Evolutionary conservation across 805 yeast genomes (phyloP).

Genomic region (Wickerhamiella azymoides): DNA sequence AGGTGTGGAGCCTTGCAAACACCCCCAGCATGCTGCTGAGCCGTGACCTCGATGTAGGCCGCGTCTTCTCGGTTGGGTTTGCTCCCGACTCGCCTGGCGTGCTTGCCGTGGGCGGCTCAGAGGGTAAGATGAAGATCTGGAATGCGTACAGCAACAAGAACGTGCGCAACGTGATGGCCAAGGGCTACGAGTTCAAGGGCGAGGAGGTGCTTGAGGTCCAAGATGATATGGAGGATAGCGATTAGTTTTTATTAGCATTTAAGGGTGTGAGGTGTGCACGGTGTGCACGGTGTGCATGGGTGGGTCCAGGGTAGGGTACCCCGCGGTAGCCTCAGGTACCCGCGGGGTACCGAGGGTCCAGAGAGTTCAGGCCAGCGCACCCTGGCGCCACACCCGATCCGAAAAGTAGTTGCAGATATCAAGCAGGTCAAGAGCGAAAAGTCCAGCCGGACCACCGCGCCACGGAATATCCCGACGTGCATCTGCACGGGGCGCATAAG

Average conservation of each 20-base stretch:
- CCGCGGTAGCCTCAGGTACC: too few species aligned
- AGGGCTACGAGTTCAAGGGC: conserved; percentile 9
- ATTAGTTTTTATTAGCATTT: not conserved
- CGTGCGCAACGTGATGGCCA: conserved; percentile 56
- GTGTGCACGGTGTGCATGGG: too few species aligned
- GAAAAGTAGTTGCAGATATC: too few species aligned
- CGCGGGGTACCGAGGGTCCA: too few species aligned
- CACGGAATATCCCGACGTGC: too few species aligned
- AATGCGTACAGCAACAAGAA: conserved; percentile 73
- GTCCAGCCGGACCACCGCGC: too few species aligned
- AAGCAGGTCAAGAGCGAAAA: too few species aligned
- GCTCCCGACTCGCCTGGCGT: conserved; percentile 84
- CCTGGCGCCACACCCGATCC: too few species aligned
- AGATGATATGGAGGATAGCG: conserved; percentile 6
- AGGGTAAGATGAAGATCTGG: conserved; percentile 79
- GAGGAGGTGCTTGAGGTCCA: conserved; percentile 3
- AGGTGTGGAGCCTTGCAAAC: conserved; percentile 68
- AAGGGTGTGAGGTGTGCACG: too few species aligned
- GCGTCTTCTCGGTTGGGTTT: conserved; percentile 68
- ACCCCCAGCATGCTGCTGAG: conserved; percentile 78
- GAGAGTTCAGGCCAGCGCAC: too few species aligned
- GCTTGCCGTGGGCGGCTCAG: conserved; percentile 75
- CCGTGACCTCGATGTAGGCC: conserved; percentile 89
- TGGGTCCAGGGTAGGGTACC: not conserved
- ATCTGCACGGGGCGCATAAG: too few species aligned